Percentiles rank a stretch among this genome's conserved stretches.
These are phyloP conservation scores for Dipodascopsis uninucleata DNA, from an alignment of 805 yeast species.

Conservation along the genomic window DNA sequence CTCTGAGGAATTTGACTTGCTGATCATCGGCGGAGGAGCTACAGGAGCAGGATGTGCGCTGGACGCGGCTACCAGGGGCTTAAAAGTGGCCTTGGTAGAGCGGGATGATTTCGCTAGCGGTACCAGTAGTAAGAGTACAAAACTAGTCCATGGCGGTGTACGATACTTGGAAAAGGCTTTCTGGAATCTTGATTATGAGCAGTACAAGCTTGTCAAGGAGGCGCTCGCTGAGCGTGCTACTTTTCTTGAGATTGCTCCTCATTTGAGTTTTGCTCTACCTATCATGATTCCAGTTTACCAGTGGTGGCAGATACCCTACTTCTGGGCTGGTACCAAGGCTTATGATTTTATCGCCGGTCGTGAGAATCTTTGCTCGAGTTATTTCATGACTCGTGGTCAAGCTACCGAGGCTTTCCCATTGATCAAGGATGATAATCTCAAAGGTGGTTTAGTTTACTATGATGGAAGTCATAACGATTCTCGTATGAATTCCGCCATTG, in stretches of 20 bases:
- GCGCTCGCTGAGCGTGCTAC: slow-evolving; percentile 84
- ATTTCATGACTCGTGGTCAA: slow-evolving; percentile 60
- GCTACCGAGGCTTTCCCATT: slow-evolving; percentile 79
- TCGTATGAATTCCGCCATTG: slow-evolving; percentile 81
- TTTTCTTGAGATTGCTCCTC: slow-evolving; percentile 88
- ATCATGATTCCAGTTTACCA: slow-evolving; percentile 94
- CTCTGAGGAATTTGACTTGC: slow-evolving; percentile 57
- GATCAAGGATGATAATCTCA: slow-evolving; percentile 71
- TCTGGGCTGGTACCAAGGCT: slow-evolving; percentile 84
- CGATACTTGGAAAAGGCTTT: slow-evolving; percentile 92
- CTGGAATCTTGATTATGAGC: slow-evolving; percentile 86
- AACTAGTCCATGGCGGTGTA: slow-evolving; percentile 97
- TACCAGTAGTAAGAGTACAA: slow-evolving; percentile 89
- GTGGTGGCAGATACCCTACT: slow-evolving; percentile 94
- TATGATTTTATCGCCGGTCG: slow-evolving; percentile 88
- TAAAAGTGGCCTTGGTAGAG: slow-evolving; percentile 82
- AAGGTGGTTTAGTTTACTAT: slow-evolving; percentile 89
- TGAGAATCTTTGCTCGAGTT: slow-evolving; percentile 77
- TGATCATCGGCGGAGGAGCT: slow-evolving; percentile 94
- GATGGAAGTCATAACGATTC: slow-evolving; percentile 94
- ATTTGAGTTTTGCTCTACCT: slow-evolving; percentile 78
- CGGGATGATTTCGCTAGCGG: slow-evolving; percentile 88
- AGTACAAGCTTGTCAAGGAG: slow-evolving; percentile 81
- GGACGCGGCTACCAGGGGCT: slow-evolving; percentile 87
- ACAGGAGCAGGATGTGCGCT: slow-evolving; percentile 91